phyloP scores from a whole-genome alignment of 345 rosid genomes.

The Eucalyptus globulus region DNA sequence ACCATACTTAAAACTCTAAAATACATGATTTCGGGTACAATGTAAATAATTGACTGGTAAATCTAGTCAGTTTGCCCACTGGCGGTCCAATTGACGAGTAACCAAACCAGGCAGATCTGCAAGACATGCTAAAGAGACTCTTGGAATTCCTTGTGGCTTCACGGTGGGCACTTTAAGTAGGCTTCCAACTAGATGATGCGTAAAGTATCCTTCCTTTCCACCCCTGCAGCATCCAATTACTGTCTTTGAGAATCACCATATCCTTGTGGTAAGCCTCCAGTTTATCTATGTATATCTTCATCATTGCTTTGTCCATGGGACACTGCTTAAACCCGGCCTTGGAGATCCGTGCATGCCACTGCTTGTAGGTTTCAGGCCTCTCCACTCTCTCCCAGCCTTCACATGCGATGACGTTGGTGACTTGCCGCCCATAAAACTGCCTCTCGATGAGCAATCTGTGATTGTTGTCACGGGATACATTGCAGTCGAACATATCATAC shows the following conservation, averaged over 20 bases:
- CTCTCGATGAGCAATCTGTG: constrained; percentile 20
- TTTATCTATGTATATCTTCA: constrained; percentile 1
- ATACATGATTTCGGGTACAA: background rate
- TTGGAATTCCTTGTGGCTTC: background rate
- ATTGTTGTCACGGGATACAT: constrained; percentile 7
- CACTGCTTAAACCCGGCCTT: constrained; percentile 38
- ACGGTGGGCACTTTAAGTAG: background rate
- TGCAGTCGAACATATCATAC: constrained; percentile 21
- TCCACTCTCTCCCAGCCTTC: constrained; percentile 34
- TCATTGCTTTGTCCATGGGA: constrained; percentile 9
- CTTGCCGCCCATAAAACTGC: constrained; percentile 10
- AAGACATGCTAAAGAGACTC: background rate
- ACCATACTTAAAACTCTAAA: background rate
- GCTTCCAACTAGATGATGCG: background rate
- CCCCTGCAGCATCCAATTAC: background rate
- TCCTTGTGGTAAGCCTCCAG: background rate
- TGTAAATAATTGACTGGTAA: background rate
- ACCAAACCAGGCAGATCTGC: background rate
- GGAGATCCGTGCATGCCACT: constrained; percentile 28
- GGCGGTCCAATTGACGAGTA: background rate
- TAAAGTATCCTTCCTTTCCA: background rate
- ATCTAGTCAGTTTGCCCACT: background rate
- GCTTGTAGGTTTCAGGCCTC: constrained; percentile 49
- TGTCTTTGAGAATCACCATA: background rate
- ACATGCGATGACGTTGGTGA: constrained; percentile 19